phyloP scores from a whole-genome alignment of 495 filamentous ascomycete genomes.

The Glutinoglossum americanum region DNA sequence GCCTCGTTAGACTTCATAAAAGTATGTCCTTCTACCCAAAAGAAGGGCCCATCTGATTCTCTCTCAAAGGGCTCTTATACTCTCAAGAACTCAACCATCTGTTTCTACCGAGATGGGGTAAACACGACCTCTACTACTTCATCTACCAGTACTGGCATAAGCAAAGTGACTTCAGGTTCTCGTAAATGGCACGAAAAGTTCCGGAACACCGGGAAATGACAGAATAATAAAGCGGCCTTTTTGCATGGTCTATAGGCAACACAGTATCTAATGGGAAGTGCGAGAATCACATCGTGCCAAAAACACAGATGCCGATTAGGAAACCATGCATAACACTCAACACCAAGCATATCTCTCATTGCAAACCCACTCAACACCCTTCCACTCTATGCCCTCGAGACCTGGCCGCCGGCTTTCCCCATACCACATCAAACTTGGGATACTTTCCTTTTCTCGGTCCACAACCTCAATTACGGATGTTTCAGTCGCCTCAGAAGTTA shows the following conservation, averaged over 20 bases:
- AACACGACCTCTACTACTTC: background rate
- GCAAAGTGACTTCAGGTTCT: background rate
- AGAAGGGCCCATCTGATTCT: background rate
- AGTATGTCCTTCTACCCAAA: background rate
- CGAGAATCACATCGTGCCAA: too few relatives aligned
- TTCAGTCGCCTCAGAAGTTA: slow-evolving; percentile 2
- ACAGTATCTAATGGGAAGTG: too few relatives aligned
- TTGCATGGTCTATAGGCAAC: background rate
- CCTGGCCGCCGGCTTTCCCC: slow-evolving; percentile 20
- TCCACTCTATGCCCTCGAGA: slow-evolving; percentile 13
- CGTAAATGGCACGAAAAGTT: slow-evolving; percentile 8
- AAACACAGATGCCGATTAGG: too few relatives aligned
- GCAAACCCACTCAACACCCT: slow-evolving; percentile 56
- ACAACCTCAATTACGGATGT: slow-evolving; percentile 20
- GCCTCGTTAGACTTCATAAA: slow-evolving; percentile 4
- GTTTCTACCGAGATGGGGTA: background rate
- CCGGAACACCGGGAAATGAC: background rate
- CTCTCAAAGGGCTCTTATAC: background rate
- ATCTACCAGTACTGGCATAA: background rate
- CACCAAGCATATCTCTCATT: slow-evolving; percentile 96
- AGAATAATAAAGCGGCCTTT: too few relatives aligned
- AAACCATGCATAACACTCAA: slow-evolving; percentile 28
- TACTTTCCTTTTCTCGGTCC: slow-evolving; percentile 39
- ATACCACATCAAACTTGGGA: slow-evolving; percentile 43
- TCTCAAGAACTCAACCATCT: slow-evolving; percentile 1